Conservation (phyloP, 176 grass and related monocot species). For the Leersia perrieri region DNA sequence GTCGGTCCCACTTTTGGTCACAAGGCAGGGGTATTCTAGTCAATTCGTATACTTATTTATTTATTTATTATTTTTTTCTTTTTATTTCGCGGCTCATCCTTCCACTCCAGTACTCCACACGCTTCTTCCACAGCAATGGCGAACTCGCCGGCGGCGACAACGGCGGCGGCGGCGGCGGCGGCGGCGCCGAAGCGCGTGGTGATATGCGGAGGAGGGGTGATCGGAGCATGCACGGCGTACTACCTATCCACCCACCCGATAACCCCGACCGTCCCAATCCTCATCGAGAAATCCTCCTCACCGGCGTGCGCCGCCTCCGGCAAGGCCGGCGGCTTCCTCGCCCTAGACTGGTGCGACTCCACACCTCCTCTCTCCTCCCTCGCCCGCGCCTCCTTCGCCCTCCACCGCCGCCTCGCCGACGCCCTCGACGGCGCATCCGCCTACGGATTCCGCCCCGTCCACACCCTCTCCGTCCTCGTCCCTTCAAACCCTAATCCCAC, state of each 20-base stretch:
- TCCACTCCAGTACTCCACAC: neutral
- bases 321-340: slow-evolving; percentile 85
- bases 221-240: slow-evolving; percentile 80
- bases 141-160: neutral
- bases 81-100: no score
- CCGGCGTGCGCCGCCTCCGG: slow-evolving; percentile 85
- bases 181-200: no score
- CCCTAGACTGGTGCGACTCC: slow-evolving; percentile 89
- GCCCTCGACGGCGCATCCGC: slow-evolving; percentile 48
- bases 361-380: slow-evolving; percentile 50
- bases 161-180: no score
- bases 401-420: slow-evolving; percentile 65
- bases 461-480: slow-evolving; percentile 59
- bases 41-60: no score
- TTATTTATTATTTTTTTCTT: no score
- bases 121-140: slow-evolving; percentile 5
- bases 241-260: slow-evolving; percentile 63
- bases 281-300: slow-evolving; percentile 65
- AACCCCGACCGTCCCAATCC: slow-evolving; percentile 41
- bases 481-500: neutral
- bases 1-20: no score
- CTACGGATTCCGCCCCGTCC: slow-evolving; percentile 76
- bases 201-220: slow-evolving; percentile 77
- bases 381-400: slow-evolving; percentile 68
- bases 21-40: no score